phyloP scores from a whole-genome alignment of 2,329 filamentous ascomycete species.

The Fusarium brachygibbosum region DNA sequence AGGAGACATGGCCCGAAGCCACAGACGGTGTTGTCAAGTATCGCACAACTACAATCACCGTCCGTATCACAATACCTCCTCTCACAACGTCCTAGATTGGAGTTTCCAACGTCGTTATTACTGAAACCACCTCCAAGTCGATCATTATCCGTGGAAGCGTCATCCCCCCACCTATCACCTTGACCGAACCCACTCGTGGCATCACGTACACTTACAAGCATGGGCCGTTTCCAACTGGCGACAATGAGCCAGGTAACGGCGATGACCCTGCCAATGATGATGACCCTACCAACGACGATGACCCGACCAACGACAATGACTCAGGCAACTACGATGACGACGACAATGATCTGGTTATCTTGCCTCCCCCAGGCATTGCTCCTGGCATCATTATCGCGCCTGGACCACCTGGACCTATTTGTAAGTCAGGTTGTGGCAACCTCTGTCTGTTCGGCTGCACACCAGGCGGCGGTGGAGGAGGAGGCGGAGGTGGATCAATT shows the following conservation, averaged over 20 bases:
- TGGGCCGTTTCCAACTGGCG: neutral
- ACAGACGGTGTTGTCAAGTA: slow-evolving; percentile 24
- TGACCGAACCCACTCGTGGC: neutral
- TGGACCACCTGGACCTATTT: neutral
- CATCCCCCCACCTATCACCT: neutral
- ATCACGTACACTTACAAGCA: neutral
- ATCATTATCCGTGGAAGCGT: slow-evolving; percentile 17
- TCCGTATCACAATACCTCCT: slow-evolving; percentile 23
- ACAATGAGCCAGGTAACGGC: neutral
- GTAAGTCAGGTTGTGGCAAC: neutral
- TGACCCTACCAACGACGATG: neutral
- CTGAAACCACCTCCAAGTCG: slow-evolving; percentile 9
- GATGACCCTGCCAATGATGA: neutral
- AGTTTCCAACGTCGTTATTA: slow-evolving; percentile 25
- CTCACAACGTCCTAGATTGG: slow-evolving; percentile 23
- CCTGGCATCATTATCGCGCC: neutral
- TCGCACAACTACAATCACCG: slow-evolving; percentile 28
- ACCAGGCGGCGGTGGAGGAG: neutral
- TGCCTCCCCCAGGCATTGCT: neutral
- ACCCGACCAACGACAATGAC: neutral
- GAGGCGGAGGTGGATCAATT: neutral
- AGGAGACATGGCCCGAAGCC: slow-evolving; percentile 26
- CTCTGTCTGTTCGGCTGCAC: neutral
- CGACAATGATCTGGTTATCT: neutral
- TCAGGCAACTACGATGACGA: neutral